These are phyloP conservation scores for Glarea lozoyensis DNA, from an alignment of 495 filamentous ascomycete species.

Conservation along the genomic window DNA sequence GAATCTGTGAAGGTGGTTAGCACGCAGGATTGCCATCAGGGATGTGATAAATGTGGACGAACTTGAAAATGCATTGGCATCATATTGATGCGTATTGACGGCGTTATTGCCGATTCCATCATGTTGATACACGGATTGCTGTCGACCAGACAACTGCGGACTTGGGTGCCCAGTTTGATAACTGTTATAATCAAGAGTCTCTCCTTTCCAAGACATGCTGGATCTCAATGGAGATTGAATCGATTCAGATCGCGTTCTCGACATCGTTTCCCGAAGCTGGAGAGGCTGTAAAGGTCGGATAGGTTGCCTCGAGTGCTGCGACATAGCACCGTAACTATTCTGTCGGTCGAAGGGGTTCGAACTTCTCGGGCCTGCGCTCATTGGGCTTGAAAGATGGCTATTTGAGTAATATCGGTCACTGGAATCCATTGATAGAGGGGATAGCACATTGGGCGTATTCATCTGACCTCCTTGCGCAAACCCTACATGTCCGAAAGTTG, in stretches of 20 bases:
- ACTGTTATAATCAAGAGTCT: constrained; percentile 43
- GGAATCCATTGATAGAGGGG: constrained; percentile 41
- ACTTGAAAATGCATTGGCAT: constrained; percentile 44
- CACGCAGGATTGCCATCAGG: constrained; percentile 11
- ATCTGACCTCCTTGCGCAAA: constrained; percentile 43
- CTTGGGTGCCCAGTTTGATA: constrained; percentile 33
- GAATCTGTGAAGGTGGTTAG: constrained; percentile 5
- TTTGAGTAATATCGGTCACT: constrained; percentile 41
- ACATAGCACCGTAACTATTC: constrained; percentile 33
- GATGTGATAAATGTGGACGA: constrained; percentile 23
- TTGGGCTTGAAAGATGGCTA: constrained; percentile 36
- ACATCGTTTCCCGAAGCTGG: constrained; percentile 49
- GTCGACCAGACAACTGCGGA: constrained; percentile 34
- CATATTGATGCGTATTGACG: constrained; percentile 34
- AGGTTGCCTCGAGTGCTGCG: constrained; percentile 34
- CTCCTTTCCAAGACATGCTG: constrained; percentile 54
- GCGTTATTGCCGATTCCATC: constrained; percentile 28
- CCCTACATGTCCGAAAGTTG: constrained; percentile 51
- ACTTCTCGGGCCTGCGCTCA: constrained; percentile 39
- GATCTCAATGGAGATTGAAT: constrained; percentile 49
- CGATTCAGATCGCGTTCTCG: constrained; percentile 48
- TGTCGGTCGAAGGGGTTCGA: constrained; percentile 48
- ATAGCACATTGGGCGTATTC: constrained; percentile 41
- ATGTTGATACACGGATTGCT: constrained; percentile 31
- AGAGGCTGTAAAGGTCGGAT: constrained; percentile 45